Evolutionary conservation across 1,284 basidiomycete species (phyloP), one percentile per base, ranked within the genome.

Genomic region (Amylostereum chailletii): DNA sequence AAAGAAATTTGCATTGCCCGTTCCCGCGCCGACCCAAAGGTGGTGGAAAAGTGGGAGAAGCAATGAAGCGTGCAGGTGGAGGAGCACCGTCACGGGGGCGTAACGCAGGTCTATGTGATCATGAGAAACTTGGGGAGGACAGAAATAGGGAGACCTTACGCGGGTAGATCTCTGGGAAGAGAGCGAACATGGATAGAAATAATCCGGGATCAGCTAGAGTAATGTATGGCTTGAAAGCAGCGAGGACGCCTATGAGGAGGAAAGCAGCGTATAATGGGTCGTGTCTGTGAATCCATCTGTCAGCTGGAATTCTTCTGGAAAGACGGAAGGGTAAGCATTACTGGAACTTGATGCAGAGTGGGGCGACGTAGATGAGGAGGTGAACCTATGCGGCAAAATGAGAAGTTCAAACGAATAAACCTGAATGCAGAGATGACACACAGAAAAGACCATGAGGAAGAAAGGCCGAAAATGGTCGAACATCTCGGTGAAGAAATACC

Each of bases 401-500:
- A 50, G 42, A 6, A 34, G 39, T 7, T 5, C 19, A 8, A 19
- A 19, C 19, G 7, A 5, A 45, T 33, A 38, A 38, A 34, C 10
- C 5, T 3, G 41, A 38, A 5, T 19, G 19, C 19, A 26, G 6
- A 5, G 4, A 3, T 31, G 32, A 66, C 83, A 42, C 59, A 91
- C 90, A 40, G 90, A 92, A 66, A 98, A 98, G n/a, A 90, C 90
- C 72, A 94, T 86, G 19, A 96, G 71, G 74, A 97, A 99, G 70
- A 98, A 98, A 2, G 85, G 79, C 33, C 94, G 76, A 71, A 98
- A 99, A 66, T 99, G 90, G 62, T 97, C 94, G 59, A 99, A 99
- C 86, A 98, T 98, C 65, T 99, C 94, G 9, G 94, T 97, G 69
- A 98, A 97, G 70, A 98, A 98, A 69, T 99, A 99, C 96, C 96